Evolutionary conservation across 306 rosid genomes (phyloP).

Genomic region (Senna siamea): DNA sequence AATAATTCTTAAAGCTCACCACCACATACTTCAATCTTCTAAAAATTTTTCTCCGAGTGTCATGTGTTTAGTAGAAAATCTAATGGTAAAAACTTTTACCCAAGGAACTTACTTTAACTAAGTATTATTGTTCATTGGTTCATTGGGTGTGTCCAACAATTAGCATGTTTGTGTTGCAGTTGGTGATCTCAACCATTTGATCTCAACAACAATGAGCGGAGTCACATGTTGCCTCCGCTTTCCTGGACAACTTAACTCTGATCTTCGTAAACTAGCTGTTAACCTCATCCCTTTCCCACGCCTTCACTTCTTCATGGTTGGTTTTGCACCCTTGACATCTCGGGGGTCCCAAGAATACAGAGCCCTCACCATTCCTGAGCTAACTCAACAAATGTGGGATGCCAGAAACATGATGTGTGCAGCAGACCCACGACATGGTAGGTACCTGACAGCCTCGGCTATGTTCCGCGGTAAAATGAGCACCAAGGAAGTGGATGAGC

Average conservation of each 20-base stretch:
- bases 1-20: background rate
- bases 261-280: constrained; percentile 74
- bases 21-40: background rate
- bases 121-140: background rate
- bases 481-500: constrained; percentile 83
- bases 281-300: constrained; percentile 86
- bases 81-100: no score
- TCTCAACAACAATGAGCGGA: constrained; percentile 85
- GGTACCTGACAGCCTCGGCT: constrained; percentile 79
- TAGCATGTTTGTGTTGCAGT: constrained; percentile 39
- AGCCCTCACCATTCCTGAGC: constrained; percentile 81
- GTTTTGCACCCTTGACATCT: constrained; percentile 76
- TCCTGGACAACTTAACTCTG: constrained; percentile 84
- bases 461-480: constrained; percentile 84
- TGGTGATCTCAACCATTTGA: constrained; percentile 83
- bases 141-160: background rate
- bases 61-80: no score
- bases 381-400: constrained; percentile 89
- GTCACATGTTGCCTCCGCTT: constrained; percentile 85
- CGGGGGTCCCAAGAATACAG: constrained; percentile 68
- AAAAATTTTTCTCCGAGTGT: no score
- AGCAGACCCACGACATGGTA: constrained; percentile 77
- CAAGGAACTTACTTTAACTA: no score
- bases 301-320: constrained; percentile 87
- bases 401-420: constrained; percentile 86